Evolutionary conservation across 2,329 filamentous ascomycete genomes (phyloP), one percentile per base, ranked within the genome.

Genomic region (Parascedosporium putredinis): DNA sequence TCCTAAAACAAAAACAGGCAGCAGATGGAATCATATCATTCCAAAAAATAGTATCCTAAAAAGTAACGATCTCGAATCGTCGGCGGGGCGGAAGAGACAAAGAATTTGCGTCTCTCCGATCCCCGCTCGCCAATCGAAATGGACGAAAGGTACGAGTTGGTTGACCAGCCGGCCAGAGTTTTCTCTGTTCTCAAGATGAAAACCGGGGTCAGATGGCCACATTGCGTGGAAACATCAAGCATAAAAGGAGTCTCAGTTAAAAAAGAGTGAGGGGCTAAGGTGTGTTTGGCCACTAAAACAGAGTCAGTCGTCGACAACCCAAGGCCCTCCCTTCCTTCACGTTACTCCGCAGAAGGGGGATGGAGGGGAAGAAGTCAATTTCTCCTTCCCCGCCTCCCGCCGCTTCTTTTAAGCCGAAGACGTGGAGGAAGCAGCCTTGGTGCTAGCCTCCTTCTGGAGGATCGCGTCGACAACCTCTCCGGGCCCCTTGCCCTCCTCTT

Each of bases 391-490:
- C n/a, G n/a, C n/a, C n/a, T n/a, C n/a, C n/a, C n/a, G n/a, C n/a
- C n/a, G n/a, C n/a, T n/a, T n/a, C n/a, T n/a, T n/a, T n/a, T n/a
- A n/a, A n/a, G n/a, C n/a, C n/a, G n/a, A n/a, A n/a, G n/a, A n/a
- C n/a, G n/a, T n/a, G n/a, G n/a, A n/a, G 44, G 63, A 57, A 34
- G 62, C 62, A 51, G 50, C 55, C 55, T 58, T 56, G 44, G 59
- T 57, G 51, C 64, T 61, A 20, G 62, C 60, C 66, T 81, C 78
- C 49, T 73, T 72, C 62, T 77, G 78, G 33, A 83, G 73, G 43
- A 83, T 68, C 38, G 74, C 69, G 60, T 83, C 78, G 52, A 78
- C 79, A 55, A 83, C 63, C 49, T 70, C 63, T 29, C 20, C 46
- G 53, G 66, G 61, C 33, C 59, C 59, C 22, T 59, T 57, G 20